Evolutionary conservation across 306 rosid genomes (phyloP), one percentile per base, ranked within the genome.

Genomic region (Myrica gale): DNA sequence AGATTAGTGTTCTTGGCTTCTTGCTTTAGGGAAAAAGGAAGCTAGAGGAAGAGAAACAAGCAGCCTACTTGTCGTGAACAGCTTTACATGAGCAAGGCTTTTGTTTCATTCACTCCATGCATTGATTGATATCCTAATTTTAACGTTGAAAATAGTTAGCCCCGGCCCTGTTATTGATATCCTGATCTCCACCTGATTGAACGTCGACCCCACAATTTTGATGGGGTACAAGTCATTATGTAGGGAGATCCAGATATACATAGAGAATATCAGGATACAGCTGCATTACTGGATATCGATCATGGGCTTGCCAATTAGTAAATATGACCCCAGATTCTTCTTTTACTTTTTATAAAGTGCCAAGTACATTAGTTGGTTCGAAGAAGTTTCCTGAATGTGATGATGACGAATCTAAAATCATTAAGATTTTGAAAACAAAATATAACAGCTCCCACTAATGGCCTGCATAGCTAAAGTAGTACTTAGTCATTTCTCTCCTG

Each of bases 371-470:
- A 8, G 54, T 17, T n/a, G 26, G 51, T 63, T 65, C 63, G 52
- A 65, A 37, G 65, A 75, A 75, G 72, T 53, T 75, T 75, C 65
- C 53, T 65, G 65, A 51, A 37, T 11, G 62, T 37, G 8, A 16
- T 42, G 68, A 26, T 61, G 42, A 9, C n/a, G 32, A 61, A 26
- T 61, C 15, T 9, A 61, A 61, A 61, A 61, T 11, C 68, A 5
- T 60, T 26, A 2, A 4, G 1, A 32, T 11, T 26, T 23, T 60
- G 67, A 23, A 11, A 11, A 26, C 37, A 9, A 32, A 32, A 32
- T n/a, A 12, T 60, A 10, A 12, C 16, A 26, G 4, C 1, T 26
- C 67, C 17, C 43, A 60, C 32, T 13, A 26, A 60, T 41, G n/a
- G 5, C 6, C 32, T 26, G n/a, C 17, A 26, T 60, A 32, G 13